phyloP scores from a whole-genome alignment of 371 early-diverging fungal species.

The Quaeritorhiza haematococci region DNA sequence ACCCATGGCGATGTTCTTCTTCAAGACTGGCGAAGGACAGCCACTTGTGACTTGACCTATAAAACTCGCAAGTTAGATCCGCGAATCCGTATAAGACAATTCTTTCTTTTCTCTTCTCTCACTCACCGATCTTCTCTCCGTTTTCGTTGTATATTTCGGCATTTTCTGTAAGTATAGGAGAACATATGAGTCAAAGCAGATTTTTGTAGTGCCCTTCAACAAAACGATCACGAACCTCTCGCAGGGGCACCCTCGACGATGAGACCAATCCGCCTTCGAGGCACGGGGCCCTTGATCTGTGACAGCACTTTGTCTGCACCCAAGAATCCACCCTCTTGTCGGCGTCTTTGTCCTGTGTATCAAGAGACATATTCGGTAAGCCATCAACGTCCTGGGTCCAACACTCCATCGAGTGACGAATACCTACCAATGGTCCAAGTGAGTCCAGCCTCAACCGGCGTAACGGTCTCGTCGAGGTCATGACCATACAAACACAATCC shows the following conservation, averaged over 20 bases:
- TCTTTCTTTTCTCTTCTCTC: no score
- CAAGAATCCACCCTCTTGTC: conserved; percentile 86
- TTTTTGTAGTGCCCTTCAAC: no score
- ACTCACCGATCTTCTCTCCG: conserved; percentile 37
- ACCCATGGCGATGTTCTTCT: conserved; percentile 96
- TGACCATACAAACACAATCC: conserved; percentile 96
- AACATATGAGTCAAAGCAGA: conserved; percentile 1
- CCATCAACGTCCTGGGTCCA: not conserved
- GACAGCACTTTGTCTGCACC: conserved; percentile 82
- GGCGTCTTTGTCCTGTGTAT: conserved; percentile 70
- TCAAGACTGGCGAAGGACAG: conserved; percentile 85
- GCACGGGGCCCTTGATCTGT: conserved; percentile 79
- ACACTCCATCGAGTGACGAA: not conserved
- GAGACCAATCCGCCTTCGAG: conserved; percentile 83
- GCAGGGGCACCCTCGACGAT: conserved; percentile 94
- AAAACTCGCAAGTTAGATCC: not conserved
- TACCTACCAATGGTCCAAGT: conserved; percentile 88
- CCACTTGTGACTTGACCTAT: conserved; percentile 87
- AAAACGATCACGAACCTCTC: conserved; percentile 49
- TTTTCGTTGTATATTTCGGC: conserved; percentile 65
- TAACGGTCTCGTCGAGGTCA: conserved; percentile 86
- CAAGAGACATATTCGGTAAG: no score
- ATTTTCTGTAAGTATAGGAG: conserved; percentile 48
- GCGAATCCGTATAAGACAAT: no score
- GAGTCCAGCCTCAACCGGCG: conserved; percentile 90